These are phyloP conservation scores for Lentinula detonsa DNA, from an alignment of 768 basidiomycete genomes.

Conservation along the genomic window DNA sequence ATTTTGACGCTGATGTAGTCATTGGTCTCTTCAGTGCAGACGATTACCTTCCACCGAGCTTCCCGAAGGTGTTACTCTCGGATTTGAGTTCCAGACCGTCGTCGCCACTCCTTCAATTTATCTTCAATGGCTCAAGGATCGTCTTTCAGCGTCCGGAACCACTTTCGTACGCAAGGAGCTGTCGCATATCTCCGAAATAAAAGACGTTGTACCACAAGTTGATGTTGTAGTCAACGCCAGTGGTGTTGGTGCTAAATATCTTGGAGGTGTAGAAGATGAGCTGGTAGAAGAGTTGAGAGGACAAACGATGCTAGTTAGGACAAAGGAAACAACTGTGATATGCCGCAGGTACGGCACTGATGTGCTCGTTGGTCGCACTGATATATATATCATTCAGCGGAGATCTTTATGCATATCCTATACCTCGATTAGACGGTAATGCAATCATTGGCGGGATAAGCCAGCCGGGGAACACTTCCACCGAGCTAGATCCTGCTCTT, in stretches of 20 bases:
- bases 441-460: slow-evolving; percentile 4
- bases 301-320: slow-evolving; percentile 3
- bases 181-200: neutral
- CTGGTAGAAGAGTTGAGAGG: slow-evolving; percentile 1
- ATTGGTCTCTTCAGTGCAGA: neutral
- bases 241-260: slow-evolving; percentile 4
- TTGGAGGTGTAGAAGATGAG: slow-evolving; percentile 5
- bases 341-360: neutral
- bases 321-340: neutral
- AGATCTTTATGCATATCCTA: slow-evolving; percentile 1
- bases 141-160: neutral
- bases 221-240: slow-evolving; percentile 6
- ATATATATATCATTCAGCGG: neutral
- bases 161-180: slow-evolving; percentile 3
- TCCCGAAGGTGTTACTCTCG: neutral
- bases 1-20: neutral
- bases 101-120: neutral
- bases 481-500: neutral
- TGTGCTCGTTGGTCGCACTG: neutral
- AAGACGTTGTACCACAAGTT: neutral
- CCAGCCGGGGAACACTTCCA: slow-evolving; percentile 2
- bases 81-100: slow-evolving; percentile 3
- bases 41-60: neutral
- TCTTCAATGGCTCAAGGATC: slow-evolving; percentile 3
- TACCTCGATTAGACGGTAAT: slow-evolving; percentile 2